phyloP scores from a whole-genome alignment of 2,329 filamentous ascomycete species.

The Ophiostoma australiae region DNA sequence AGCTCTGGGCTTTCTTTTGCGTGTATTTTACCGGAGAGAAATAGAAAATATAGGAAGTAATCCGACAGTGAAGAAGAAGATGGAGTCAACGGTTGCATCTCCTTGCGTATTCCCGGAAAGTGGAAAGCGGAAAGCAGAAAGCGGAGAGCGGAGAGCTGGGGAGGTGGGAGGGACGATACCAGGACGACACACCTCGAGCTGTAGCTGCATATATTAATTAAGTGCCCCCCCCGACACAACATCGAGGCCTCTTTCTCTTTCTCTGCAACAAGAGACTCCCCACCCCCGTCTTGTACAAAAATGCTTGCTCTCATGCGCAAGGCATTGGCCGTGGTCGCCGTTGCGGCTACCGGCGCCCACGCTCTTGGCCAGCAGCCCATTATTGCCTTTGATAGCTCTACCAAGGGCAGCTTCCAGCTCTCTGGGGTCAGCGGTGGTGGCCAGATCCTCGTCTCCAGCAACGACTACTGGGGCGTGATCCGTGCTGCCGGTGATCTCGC shows the following conservation, averaged over 20 bases:
- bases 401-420: slow-evolving; percentile 34
- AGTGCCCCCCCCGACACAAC: not conserved
- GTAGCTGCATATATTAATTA: not conserved
- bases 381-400: slow-evolving; percentile 37
- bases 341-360: slow-evolving; percentile 24
- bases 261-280: not conserved
- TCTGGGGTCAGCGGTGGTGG: slow-evolving; percentile 35
- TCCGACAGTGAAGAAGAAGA: not conserved
- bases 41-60: not conserved
- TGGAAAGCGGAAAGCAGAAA: not conserved
- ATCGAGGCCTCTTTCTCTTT: not conserved
- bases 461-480: slow-evolving; percentile 64
- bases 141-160: not conserved
- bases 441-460: slow-evolving; percentile 51
- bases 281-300: not conserved
- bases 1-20: not conserved
- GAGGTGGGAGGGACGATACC: not conserved
- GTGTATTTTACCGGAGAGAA: slow-evolving; percentile 3
- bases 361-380: slow-evolving; percentile 49
- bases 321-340: slow-evolving; percentile 1
- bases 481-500: slow-evolving; percentile 64
- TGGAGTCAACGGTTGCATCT: not conserved
- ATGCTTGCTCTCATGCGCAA: slow-evolving; percentile 16
- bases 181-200: not conserved
- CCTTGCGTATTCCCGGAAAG: not conserved